Evolutionary conservation across 306 rosid genomes (phyloP).

Genomic region (Gleditsia sinensis): DNA sequence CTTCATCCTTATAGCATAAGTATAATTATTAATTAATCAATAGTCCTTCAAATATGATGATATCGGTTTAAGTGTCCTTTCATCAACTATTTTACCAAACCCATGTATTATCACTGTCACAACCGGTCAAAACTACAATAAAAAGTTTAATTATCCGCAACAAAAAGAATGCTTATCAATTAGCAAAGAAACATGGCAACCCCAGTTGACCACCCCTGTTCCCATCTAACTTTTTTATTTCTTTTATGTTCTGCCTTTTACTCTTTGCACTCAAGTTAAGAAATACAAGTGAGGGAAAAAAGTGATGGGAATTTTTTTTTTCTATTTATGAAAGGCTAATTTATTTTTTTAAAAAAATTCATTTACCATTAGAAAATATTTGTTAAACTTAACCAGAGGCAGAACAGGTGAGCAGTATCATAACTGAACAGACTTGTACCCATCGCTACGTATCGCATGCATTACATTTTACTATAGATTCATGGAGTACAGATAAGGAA

Average conservation of each 20-base stretch:
- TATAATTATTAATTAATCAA: conserved; percentile 23
- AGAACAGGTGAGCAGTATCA: conserved; percentile 23
- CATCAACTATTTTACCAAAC: conserved; percentile 47
- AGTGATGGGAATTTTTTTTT: neutral
- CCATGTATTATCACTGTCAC: conserved; percentile 23
- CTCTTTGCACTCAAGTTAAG: conserved; percentile 33
- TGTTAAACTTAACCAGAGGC: neutral
- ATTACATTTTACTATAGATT: conserved; percentile 6
- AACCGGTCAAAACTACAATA: conserved; percentile 37
- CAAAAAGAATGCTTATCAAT: conserved; percentile 6
- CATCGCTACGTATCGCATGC: conserved; percentile 57
- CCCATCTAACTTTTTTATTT: conserved; percentile 19
- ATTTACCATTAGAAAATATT: too few relatives aligned
- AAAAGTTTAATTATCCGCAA: conserved; percentile 10
- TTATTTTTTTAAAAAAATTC: too few relatives aligned
- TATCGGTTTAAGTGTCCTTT: conserved; percentile 50
- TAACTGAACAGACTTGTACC: conserved; percentile 41
- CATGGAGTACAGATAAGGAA: conserved; percentile 5
- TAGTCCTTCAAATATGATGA: conserved; percentile 11
- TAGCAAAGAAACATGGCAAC: conserved; percentile 22
- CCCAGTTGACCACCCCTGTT: conserved; percentile 29
- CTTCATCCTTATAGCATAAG: conserved; percentile 11
- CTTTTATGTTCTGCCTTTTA: neutral
- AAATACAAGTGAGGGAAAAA: neutral
- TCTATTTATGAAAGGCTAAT: neutral